Conservation (phyloP, 2,329 filamentous ascomycete genomes). For the Cercospora citrullina region DNA sequence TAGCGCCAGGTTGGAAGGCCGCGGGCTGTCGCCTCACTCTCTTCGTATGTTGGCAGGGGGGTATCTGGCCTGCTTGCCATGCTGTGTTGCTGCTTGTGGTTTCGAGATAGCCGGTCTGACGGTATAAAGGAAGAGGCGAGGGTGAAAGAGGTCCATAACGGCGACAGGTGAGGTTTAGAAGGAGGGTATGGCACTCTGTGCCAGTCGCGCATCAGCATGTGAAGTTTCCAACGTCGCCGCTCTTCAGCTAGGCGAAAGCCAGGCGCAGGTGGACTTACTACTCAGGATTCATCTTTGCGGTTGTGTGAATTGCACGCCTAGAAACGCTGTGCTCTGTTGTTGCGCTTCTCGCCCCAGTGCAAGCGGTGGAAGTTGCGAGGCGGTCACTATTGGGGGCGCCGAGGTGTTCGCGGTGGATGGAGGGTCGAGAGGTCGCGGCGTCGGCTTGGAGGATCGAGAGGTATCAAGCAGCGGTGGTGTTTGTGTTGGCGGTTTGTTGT, state of each 20-base stretch:
- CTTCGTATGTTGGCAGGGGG: slow-evolving; percentile 3
- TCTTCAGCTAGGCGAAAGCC: slow-evolving; percentile 11
- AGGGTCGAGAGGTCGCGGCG: neutral
- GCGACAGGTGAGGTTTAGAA: neutral
- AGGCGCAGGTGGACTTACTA: slow-evolving; percentile 61
- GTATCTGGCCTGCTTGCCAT: neutral
- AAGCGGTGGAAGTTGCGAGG: slow-evolving; percentile 4
- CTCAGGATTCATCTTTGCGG: slow-evolving; percentile 76
- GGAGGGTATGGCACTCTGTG: neutral
- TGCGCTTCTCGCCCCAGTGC: neutral
- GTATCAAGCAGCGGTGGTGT: neutral
- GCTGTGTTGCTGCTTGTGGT: neutral
- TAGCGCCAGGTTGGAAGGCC: neutral
- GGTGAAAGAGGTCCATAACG: neutral
- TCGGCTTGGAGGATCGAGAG: neutral
- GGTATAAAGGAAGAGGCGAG: neutral
- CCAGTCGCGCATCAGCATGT: slow-evolving; percentile 17
- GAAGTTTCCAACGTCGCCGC: slow-evolving; percentile 5
- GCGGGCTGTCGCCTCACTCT: neutral
- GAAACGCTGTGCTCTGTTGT: slow-evolving; percentile 9
- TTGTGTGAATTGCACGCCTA: slow-evolving; percentile 11
- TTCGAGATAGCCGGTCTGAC: neutral
- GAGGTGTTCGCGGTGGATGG: slow-evolving; percentile 4
- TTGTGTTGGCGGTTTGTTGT: neutral
- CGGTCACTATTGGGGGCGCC: slow-evolving; percentile 10